Percentiles rank a stretch among this genome's conserved stretches.
phyloP scores from a whole-genome alignment of 495 filamentous ascomycete genomes.

The Aspergillus sparsus region DNA sequence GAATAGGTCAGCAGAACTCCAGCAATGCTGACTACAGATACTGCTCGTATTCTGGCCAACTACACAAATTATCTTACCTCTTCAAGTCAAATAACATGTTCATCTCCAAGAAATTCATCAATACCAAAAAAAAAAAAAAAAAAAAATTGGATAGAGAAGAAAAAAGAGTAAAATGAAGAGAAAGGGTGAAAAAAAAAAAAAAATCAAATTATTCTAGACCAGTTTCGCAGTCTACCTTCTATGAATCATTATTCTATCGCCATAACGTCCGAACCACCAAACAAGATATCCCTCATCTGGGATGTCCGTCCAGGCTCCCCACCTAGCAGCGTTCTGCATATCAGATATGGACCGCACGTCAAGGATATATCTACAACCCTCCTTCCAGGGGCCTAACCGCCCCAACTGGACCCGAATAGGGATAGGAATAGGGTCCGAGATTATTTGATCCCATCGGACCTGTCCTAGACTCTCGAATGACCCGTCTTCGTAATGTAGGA shows the following conservation, averaged over 20 bases:
- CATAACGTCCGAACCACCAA: conserved; percentile 1
- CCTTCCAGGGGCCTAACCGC: neutral
- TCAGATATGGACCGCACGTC: neutral
- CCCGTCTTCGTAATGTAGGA: conserved; percentile 1
- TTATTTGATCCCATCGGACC: conserved; percentile 2
- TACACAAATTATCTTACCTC: too few relatives aligned
- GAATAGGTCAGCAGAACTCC: too few relatives aligned
- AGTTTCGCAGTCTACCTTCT: neutral
- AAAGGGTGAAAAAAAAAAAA: neutral
- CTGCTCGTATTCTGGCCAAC: too few relatives aligned
- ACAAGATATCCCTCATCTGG: neutral
- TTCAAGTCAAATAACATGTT: too few relatives aligned
- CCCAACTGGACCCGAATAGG: neutral
- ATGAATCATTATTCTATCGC: conserved; percentile 1
- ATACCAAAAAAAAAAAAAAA: too few relatives aligned
- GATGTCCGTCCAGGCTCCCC: neutral
- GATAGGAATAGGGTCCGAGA: neutral
- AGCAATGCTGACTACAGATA: too few relatives aligned
- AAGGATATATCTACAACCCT: neutral
- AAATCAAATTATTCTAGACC: neutral
- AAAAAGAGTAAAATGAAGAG: neutral
- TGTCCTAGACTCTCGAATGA: conserved; percentile 1
- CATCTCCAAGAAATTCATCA: too few relatives aligned
- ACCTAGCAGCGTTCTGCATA: neutral
- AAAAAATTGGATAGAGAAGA: neutral